A percentile compares a stretch with the other conserved stretches of the same genome.
These are phyloP conservation scores for Anastatica hierochuntica DNA, from an alignment of 345 rosid genomes.

Conservation along the genomic window DNA sequence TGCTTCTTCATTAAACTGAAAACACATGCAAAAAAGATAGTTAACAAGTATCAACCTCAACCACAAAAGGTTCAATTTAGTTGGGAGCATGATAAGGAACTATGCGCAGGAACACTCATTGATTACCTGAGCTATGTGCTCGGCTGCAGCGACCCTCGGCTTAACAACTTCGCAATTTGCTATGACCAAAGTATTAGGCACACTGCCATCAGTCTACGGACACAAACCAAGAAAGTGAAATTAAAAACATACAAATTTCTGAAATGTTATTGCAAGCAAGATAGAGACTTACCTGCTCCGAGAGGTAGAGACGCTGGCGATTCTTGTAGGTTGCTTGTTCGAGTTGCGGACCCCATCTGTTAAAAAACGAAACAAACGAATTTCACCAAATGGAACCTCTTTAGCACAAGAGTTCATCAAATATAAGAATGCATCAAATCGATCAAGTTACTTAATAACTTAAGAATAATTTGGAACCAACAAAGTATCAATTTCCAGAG, in stretches of 20 bases:
- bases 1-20: slow-evolving; percentile 96
- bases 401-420: slow-evolving; percentile 6
- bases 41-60: not conserved
- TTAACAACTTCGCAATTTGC: slow-evolving; percentile 80
- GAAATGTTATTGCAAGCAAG: not conserved
- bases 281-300: slow-evolving; percentile 51
- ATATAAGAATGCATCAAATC: no score
- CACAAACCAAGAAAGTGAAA: not conserved
- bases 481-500: no score
- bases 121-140: slow-evolving; percentile 70
- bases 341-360: slow-evolving; percentile 89
- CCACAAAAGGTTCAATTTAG: not conserved
- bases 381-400: not conserved
- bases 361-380: slow-evolving; percentile 12
- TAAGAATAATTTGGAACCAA: not conserved
- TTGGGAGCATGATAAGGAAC: not conserved
- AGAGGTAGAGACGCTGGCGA: slow-evolving; percentile 80
- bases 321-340: slow-evolving; percentile 75
- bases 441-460: no score
- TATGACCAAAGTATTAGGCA: slow-evolving; percentile 78
- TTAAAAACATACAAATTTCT: slow-evolving; percentile 1
- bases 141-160: slow-evolving; percentile 84
- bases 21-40: slow-evolving; percentile 14
- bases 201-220: slow-evolving; percentile 75
- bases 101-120: not conserved